A percentile compares a stretch with the other conserved stretches of the same genome.
Evolutionary conservation across 2,329 filamentous ascomycete genomes (phyloP).

Genomic region (Colletotrichum scovillei): DNA sequence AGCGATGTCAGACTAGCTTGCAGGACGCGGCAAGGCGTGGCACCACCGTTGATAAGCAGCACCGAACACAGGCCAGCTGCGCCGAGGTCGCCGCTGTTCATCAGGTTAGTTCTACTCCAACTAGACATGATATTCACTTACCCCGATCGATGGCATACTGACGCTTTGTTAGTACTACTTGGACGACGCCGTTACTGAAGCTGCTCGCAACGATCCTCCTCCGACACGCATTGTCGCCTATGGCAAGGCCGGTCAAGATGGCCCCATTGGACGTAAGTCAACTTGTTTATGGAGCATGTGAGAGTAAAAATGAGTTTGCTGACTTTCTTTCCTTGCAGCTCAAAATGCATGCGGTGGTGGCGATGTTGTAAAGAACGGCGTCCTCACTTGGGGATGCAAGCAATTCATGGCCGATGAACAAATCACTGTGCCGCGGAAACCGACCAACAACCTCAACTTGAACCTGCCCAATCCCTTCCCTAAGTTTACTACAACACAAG

Average conservation of each 20-base stretch:
- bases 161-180: neutral
- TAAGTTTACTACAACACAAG: neutral
- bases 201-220: neutral
- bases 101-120: neutral
- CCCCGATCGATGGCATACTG: neutral
- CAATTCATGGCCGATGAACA: neutral
- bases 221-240: neutral
- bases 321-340: neutral
- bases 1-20: neutral
- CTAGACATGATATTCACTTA: neutral
- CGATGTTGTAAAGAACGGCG: neutral
- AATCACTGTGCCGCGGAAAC: neutral
- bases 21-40: neutral
- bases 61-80: neutral
- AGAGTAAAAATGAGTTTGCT: neutral
- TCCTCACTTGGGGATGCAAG: neutral
- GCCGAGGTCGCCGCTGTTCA: neutral
- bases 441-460: neutral
- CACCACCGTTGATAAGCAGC: neutral
- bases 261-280: neutral
- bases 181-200: neutral
- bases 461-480: neutral
- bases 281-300: rapidly evolving
- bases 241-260: neutral
- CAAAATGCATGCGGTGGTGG: neutral